Evolutionary conservation across 192 early-diverging fungal genomes (phyloP).

Genomic region (Pilaira anomala): DNA sequence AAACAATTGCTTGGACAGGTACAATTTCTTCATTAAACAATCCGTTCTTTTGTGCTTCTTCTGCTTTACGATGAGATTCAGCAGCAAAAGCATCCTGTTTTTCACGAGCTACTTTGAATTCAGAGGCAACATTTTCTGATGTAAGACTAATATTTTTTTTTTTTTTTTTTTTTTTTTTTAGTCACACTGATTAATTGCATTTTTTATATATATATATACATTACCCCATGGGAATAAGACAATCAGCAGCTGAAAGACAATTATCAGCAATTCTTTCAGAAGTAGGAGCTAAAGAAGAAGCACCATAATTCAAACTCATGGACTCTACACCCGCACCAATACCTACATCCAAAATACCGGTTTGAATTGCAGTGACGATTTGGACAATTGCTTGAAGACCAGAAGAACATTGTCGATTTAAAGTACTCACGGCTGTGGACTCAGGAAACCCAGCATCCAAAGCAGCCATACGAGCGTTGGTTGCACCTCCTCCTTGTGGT

Average conservation of each 20-base stretch:
- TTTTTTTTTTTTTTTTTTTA: too few relatives aligned
- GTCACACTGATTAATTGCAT: too few relatives aligned
- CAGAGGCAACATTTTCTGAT: slow-evolving; percentile 76
- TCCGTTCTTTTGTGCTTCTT: slow-evolving; percentile 59
- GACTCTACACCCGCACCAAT: slow-evolving; percentile 79
- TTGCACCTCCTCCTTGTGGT: slow-evolving; percentile 77
- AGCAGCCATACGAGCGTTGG: slow-evolving; percentile 81
- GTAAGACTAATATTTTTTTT: slow-evolving; percentile 64
- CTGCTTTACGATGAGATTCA: slow-evolving; percentile 73
- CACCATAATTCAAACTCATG: slow-evolving; percentile 83
- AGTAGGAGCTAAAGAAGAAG: slow-evolving; percentile 64
- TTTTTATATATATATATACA: neutral
- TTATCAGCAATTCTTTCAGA: slow-evolving; percentile 70
- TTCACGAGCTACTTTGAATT: slow-evolving; percentile 73
- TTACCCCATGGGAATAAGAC: slow-evolving; percentile 75
- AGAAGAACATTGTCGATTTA: slow-evolving; percentile 84
- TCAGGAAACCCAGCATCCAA: slow-evolving; percentile 68
- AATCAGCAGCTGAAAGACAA: slow-evolving; percentile 74
- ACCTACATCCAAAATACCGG: slow-evolving; percentile 66
- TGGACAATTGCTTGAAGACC: slow-evolving; percentile 79
- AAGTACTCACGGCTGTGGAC: slow-evolving; percentile 65
- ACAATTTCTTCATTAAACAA: slow-evolving; percentile 68
- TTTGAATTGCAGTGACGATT: slow-evolving; percentile 71
- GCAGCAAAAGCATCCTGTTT: slow-evolving; percentile 80
- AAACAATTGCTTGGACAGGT: slow-evolving; percentile 41